phyloP scores from a whole-genome alignment of 1,284 basidiomycete species.

The Takashimella tepidaria region DNA sequence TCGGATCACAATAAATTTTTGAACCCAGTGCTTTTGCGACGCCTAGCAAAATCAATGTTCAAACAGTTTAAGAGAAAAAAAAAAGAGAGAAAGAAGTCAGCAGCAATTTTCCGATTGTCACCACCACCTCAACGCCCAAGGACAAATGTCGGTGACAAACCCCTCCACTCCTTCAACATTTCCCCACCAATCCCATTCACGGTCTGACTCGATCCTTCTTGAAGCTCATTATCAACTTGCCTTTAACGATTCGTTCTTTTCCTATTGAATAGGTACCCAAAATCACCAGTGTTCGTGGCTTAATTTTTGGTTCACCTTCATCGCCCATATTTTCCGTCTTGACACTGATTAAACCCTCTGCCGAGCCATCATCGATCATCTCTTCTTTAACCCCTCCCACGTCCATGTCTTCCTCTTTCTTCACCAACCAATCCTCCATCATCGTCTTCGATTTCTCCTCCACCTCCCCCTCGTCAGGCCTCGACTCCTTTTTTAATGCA shows the following conservation, averaged over 20 bases:
- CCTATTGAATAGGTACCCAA: conserved; percentile 96
- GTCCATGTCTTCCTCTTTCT: conserved; percentile 40
- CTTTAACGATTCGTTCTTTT: conserved; percentile 95
- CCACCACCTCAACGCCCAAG: too few relatives aligned
- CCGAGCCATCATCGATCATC: conserved; percentile 27
- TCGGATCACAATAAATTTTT: conserved; percentile 85
- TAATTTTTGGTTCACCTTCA: conserved; percentile 33
- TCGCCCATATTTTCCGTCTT: conserved; percentile 15
- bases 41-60: conserved; percentile 51
- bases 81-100: too few relatives aligned
- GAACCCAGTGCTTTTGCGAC: conserved; percentile 74
- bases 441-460: conserved; percentile 34
- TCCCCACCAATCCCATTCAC: too few relatives aligned
- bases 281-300: conserved; percentile 69
- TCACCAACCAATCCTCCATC: conserved; percentile 50
- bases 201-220: too few relatives aligned
- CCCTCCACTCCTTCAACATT: too few relatives aligned
- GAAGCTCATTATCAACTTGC: conserved; percentile 51
- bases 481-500: conserved; percentile 24
- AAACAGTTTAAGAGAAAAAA: neutral
- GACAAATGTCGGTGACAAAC: too few relatives aligned
- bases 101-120: too few relatives aligned
- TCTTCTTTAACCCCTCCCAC: conserved; percentile 28
- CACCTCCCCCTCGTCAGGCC: neutral
- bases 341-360: too few relatives aligned